phyloP scores from a whole-genome alignment of 495 filamentous ascomycete genomes.

The Trypethelium eluteriae region DNA sequence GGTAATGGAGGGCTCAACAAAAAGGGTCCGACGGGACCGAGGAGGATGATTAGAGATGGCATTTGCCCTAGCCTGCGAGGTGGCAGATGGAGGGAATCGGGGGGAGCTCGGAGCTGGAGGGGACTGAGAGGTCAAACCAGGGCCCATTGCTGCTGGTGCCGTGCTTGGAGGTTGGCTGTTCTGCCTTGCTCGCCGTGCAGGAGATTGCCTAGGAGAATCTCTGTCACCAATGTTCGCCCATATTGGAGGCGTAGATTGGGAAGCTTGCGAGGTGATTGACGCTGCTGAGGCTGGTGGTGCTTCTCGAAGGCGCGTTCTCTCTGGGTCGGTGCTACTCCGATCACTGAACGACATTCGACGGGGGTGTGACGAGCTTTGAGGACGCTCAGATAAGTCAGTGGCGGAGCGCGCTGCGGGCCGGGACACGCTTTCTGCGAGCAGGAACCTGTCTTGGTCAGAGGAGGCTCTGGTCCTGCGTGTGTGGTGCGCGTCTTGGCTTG shows the following conservation, averaged over 20 bases:
- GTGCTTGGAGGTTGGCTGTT: not conserved
- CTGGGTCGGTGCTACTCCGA: constrained; percentile 44
- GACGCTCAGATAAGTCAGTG: constrained; percentile 50
- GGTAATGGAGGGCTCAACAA: constrained; percentile 58
- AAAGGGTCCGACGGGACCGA: constrained; percentile 24
- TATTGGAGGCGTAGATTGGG: not conserved
- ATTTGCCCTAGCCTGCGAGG: not conserved
- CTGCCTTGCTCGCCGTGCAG: constrained; percentile 4
- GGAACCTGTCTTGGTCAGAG: not conserved
- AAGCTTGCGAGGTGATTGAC: not conserved
- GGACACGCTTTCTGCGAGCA: constrained; percentile 14
- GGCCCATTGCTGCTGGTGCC: not conserved
- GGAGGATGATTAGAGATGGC: constrained; percentile 9
- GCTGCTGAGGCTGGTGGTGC: not conserved
- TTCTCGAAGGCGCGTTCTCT: constrained; percentile 7
- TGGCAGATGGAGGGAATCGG: not conserved
- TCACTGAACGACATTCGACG: constrained; percentile 31
- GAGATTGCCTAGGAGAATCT: constrained; percentile 28
- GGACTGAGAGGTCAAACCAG: not conserved
- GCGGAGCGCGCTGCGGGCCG: constrained; percentile 48
- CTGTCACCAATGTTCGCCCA: not conserved
- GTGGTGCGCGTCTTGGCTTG: constrained; percentile 38
- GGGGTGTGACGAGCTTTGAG: constrained; percentile 24
- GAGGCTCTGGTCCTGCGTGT: not conserved
- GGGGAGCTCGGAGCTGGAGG: not conserved